A percentile compares a stretch with the other conserved stretches of the same genome.
Conservation (phyloP, 202 grass and related monocot species). For the Eragrostis tef region DNA sequence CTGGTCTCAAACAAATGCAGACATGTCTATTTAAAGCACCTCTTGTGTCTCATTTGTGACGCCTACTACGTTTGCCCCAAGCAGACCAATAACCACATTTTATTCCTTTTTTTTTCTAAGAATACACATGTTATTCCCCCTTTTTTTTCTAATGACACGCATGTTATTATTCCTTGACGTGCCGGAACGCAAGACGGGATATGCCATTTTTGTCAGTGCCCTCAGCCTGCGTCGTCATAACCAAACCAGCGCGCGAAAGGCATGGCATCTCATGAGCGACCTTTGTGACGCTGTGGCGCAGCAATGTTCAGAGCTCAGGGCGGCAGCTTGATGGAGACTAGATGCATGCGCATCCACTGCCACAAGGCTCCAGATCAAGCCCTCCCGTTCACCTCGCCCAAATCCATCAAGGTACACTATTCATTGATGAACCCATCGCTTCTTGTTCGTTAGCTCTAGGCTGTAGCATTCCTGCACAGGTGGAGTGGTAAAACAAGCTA, state of each 20-base stretch:
- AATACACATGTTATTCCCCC: too few relatives aligned
- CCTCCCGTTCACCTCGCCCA: background rate
- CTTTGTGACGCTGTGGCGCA: background rate
- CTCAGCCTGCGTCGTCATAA: background rate
- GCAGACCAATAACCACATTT: background rate
- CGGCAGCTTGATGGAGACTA: background rate
- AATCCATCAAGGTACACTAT: conserved; percentile 23
- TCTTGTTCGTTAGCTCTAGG: background rate
- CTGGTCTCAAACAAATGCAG: background rate
- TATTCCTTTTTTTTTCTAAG: too few relatives aligned
- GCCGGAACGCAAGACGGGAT: background rate
- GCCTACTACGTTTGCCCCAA: background rate
- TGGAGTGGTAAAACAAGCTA: background rate
- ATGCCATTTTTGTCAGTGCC: background rate
- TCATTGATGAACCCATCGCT: background rate
- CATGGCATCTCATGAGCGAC: background rate
- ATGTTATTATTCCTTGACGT: background rate
- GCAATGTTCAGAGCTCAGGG: conserved; percentile 18
- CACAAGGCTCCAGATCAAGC: background rate
- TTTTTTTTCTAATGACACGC: too few relatives aligned
- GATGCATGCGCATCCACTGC: background rate
- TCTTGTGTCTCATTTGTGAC: background rate
- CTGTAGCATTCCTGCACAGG: background rate
- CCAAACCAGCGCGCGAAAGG: background rate
- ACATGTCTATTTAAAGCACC: background rate